Evolutionary conservation across 352 stramenopile genomes (phyloP).

Genomic region (Globisporangium barbulae): DNA sequence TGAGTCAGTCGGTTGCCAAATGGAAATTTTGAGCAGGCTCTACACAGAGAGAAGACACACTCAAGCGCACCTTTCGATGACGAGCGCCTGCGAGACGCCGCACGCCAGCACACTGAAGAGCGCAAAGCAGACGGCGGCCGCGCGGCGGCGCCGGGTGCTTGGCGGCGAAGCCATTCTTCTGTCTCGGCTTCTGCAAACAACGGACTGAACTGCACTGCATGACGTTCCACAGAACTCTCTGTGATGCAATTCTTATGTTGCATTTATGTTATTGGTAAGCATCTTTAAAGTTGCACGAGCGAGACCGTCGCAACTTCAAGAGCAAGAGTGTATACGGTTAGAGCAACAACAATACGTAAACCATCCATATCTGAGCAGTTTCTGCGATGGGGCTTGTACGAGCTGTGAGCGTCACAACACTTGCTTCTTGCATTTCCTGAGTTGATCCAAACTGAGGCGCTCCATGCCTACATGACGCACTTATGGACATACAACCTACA

Average conservation of each 20-base stretch:
- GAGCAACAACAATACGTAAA: neutral
- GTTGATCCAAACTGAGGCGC: too few relatives aligned
- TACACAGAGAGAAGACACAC: neutral
- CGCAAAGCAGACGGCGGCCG: conserved; percentile 9
- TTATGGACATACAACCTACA: too few relatives aligned
- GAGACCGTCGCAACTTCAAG: neutral
- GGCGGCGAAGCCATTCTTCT: conserved; percentile 1
- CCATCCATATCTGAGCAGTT: too few relatives aligned
- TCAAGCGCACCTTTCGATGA: conserved; percentile 40
- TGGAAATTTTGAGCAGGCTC: conserved; percentile 1
- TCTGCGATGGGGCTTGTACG: too few relatives aligned
- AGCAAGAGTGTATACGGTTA: neutral
- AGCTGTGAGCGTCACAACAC: too few relatives aligned
- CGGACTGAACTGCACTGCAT: conserved; percentile 1
- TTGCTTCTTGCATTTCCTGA: too few relatives aligned
- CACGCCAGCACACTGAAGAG: conserved; percentile 19
- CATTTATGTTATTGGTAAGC: neutral
- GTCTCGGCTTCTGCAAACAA: neutral
- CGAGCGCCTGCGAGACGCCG: conserved; percentile 26
- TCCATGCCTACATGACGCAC: too few relatives aligned
- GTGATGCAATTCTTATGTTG: conserved; percentile 6
- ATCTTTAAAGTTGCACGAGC: neutral
- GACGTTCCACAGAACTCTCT: conserved; percentile 1
- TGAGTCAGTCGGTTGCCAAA: conserved; percentile 4
- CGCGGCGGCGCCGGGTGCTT: conserved; percentile 19